These are phyloP conservation scores for Thamnidium elegans DNA, from an alignment of 192 early-diverging fungal species.

Conservation along the genomic window DNA sequence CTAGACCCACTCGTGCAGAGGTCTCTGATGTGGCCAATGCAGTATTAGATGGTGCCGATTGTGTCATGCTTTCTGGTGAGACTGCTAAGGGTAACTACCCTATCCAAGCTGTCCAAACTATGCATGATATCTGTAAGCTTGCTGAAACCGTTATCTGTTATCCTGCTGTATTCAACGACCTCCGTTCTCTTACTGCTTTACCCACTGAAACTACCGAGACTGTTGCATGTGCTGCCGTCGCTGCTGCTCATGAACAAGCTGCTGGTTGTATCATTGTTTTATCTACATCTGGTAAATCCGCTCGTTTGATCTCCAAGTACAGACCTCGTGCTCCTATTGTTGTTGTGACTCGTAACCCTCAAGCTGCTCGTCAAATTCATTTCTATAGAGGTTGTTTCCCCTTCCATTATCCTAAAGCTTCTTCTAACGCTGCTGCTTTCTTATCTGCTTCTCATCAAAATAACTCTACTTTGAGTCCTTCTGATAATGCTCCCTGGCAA, in stretches of 20 bases:
- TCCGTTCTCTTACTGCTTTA: conserved; percentile 69
- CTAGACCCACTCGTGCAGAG: conserved; percentile 98
- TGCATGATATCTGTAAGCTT: conserved; percentile 88
- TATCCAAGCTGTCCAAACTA: conserved; percentile 87
- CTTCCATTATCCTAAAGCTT: conserved; percentile 62
- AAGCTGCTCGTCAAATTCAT: conserved; percentile 72
- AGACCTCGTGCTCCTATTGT: conserved; percentile 89
- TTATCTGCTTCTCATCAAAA: neutral
- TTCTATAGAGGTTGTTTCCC: conserved; percentile 81
- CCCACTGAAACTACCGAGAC: conserved; percentile 89
- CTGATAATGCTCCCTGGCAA: conserved; percentile 68
- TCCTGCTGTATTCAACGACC: conserved; percentile 87
- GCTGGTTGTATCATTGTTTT: conserved; percentile 89
- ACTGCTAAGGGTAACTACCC: conserved; percentile 96
- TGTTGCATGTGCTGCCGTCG: conserved; percentile 87
- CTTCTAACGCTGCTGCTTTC: conserved; percentile 9
- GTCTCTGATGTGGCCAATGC: conserved; percentile 99
- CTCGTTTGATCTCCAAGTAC: conserved; percentile 91
- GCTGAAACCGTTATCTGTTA: conserved; percentile 95
- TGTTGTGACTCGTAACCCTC: conserved; percentile 80
- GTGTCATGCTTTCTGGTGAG: conserved; percentile 98
- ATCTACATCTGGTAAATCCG: conserved; percentile 86
- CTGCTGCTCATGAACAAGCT: conserved; percentile 75
- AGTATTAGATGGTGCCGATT: conserved; percentile 95
- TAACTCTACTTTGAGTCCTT: conserved; percentile 33